Conservation (phyloP, 129 eudicot species). For the Flaveria brownii region DNA sequence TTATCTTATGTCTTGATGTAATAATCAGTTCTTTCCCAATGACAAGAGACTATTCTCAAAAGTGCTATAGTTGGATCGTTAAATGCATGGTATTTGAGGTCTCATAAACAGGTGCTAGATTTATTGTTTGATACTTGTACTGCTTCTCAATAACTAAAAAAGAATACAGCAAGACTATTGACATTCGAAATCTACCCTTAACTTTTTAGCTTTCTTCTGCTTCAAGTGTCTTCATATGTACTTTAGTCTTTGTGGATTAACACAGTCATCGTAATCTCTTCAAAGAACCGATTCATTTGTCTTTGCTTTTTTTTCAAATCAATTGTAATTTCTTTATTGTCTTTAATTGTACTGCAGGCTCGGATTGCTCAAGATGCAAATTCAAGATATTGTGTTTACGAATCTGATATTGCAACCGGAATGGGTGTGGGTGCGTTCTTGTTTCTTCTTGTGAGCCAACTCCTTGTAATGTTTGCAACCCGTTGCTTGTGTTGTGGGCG, state of each 20-base stretch:
- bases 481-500: slow-evolving; percentile 86
- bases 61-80: background rate
- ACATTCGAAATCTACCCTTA: background rate
- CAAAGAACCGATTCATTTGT: slow-evolving; percentile 4
- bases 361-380: slow-evolving; percentile 40
- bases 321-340: background rate
- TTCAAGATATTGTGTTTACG: slow-evolving; percentile 62
- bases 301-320: background rate
- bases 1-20: background rate
- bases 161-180: background rate
- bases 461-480: slow-evolving; percentile 69
- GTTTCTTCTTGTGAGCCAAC: slow-evolving; percentile 68
- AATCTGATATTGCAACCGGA: slow-evolving; percentile 78
- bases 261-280: background rate
- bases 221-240: background rate
- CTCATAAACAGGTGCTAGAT: no score
- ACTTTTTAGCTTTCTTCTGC: background rate
- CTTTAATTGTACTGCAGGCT: slow-evolving; percentile 50
- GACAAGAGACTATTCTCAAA: background rate
- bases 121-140: no score
- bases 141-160: background rate
- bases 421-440: slow-evolving; percentile 69
- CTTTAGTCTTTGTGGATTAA: background rate
- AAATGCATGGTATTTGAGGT: no score
- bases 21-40: slow-evolving; percentile 4